phyloP scores from a whole-genome alignment of 768 basidiomycete genomes.

The Mycena alexandri region DNA sequence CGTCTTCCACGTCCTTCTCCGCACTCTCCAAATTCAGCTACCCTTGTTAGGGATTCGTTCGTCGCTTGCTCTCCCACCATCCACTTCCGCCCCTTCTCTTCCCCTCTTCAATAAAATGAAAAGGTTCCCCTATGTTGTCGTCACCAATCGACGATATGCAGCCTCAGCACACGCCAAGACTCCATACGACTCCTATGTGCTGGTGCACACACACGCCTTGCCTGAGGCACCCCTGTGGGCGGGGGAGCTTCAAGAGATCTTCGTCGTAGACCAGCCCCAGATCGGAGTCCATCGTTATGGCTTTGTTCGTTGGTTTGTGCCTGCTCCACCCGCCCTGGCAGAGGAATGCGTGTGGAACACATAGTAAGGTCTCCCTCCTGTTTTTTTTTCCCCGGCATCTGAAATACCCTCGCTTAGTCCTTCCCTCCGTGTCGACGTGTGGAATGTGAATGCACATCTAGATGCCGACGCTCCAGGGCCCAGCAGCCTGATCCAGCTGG shows the following conservation, averaged over 20 bases:
- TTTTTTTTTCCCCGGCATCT: not conserved
- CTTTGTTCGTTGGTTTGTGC: not conserved
- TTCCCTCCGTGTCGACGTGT: not conserved
- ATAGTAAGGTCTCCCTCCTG: too few species aligned
- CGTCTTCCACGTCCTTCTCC: not conserved
- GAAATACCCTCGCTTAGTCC: not conserved
- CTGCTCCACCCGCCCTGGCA: not conserved
- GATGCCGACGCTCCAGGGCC: not conserved
- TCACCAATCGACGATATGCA: not conserved
- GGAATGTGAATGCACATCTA: not conserved
- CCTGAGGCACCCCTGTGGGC: not conserved
- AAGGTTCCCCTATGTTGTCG: not conserved
- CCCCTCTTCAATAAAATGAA: slow-evolving; percentile 1
- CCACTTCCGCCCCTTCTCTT: not conserved
- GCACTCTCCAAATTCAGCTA: not conserved
- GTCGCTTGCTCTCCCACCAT: not conserved
- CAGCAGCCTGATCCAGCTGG: not conserved
- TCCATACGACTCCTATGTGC: not conserved
- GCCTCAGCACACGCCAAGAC: not conserved
- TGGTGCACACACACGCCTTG: not conserved
- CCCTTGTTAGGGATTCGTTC: not conserved
- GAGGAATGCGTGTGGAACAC: not conserved
- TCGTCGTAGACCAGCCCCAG: not conserved
- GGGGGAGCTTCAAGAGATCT: not conserved
- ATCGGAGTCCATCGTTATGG: not conserved